A percentile compares a stretch with the other conserved stretches of the same genome.
Evolutionary conservation across 2,329 filamentous ascomycete species (phyloP).

Genomic region (Tolypocladium sp.): DNA sequence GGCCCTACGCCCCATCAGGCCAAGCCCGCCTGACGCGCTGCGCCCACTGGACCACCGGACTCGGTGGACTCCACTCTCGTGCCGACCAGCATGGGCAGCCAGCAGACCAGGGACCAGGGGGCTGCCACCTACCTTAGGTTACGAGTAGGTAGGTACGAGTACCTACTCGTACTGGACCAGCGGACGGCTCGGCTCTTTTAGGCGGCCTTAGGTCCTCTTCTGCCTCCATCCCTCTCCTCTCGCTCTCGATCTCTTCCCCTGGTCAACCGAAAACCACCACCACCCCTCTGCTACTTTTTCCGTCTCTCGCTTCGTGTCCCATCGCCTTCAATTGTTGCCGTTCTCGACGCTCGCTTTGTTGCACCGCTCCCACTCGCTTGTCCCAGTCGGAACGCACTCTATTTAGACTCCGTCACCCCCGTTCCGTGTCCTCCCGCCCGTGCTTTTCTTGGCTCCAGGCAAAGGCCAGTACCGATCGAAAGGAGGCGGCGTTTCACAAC

Average conservation of each 20-base stretch:
- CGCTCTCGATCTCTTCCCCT: constrained; percentile 1
- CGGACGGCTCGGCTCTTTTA: neutral
- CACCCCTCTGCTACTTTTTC: neutral
- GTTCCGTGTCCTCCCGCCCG: neutral
- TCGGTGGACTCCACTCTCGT: neutral
- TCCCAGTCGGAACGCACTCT: neutral
- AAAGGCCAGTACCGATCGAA: constrained; percentile 2
- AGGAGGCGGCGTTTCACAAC: neutral
- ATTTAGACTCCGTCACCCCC: neutral
- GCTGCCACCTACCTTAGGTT: neutral
- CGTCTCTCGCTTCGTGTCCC: constrained; percentile 8
- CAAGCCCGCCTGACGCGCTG: neutral
- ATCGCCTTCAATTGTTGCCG: neutral
- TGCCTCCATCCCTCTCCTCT: neutral
- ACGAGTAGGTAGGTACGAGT: no score
- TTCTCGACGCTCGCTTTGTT: constrained; percentile 7
- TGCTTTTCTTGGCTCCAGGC: neutral
- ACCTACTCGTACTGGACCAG: no score
- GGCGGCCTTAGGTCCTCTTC: neutral
- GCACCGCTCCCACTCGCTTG: constrained; percentile 6
- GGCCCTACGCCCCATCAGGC: neutral
- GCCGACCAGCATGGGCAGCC: neutral
- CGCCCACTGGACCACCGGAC: neutral
- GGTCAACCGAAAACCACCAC: neutral
- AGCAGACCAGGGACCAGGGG: neutral